Conservation (phyloP, 2,329 filamentous ascomycete species). For the Pestalotiopsis sp. region DNA sequence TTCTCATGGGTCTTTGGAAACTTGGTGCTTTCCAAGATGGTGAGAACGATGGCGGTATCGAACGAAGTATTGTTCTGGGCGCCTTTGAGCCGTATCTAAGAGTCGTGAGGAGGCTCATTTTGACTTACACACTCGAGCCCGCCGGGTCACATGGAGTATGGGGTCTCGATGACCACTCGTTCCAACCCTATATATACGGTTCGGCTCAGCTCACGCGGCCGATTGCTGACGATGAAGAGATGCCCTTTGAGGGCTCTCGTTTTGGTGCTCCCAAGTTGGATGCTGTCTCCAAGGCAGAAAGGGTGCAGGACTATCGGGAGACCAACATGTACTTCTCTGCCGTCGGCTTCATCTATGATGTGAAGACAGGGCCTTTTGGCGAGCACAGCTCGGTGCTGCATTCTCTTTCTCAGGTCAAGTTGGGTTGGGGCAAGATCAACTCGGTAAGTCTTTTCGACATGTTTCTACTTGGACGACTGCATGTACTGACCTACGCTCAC, state of each 20-base stretch:
- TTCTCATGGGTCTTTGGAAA: slow-evolving; percentile 89
- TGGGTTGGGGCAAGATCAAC: slow-evolving; percentile 99
- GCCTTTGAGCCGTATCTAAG: slow-evolving; percentile 76
- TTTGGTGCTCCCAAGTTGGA: slow-evolving; percentile 69
- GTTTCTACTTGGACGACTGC: not conserved
- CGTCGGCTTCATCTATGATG: slow-evolving; percentile 94
- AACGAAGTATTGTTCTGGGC: slow-evolving; percentile 78
- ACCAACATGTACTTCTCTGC: slow-evolving; percentile 91
- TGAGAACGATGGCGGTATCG: slow-evolving; percentile 53
- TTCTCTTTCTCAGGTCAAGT: slow-evolving; percentile 87
- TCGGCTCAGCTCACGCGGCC: slow-evolving; percentile 85
- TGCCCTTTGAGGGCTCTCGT: slow-evolving; percentile 78
- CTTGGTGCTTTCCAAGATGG: slow-evolving; percentile 73
- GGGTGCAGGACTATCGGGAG: slow-evolving; percentile 65
- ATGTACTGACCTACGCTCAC: slow-evolving; percentile 1
- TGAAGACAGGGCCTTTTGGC: slow-evolving; percentile 96
- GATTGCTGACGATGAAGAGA: slow-evolving; percentile 61
- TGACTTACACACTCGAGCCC: slow-evolving; percentile 90
- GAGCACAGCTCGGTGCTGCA: slow-evolving; percentile 93
- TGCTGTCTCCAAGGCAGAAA: slow-evolving; percentile 63
- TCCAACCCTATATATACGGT: slow-evolving; percentile 91
- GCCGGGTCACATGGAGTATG: slow-evolving; percentile 96
- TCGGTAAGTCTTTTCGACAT: slow-evolving; percentile 48
- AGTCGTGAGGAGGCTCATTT: slow-evolving; percentile 79
- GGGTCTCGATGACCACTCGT: slow-evolving; percentile 97